Conservation (phyloP, 208 protist genomes). For the Trypanosoma scelopori region DNA sequence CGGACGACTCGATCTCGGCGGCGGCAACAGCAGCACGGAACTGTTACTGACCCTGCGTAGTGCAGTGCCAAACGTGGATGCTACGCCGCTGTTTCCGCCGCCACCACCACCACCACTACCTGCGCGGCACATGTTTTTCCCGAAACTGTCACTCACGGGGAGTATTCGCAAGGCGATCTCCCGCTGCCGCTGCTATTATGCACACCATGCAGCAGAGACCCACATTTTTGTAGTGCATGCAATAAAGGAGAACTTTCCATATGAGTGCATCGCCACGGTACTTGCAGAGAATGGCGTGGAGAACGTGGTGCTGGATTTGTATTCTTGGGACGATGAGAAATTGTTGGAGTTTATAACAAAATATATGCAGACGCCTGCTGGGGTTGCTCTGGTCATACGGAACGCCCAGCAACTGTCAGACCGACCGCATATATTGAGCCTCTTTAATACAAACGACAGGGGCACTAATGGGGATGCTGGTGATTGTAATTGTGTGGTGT, state of each 20-base stretch:
- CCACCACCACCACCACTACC: conserved; percentile 20
- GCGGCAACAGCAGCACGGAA: conserved; percentile 22
- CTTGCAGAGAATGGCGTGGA: conserved; percentile 43
- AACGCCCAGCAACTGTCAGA: conserved; percentile 54
- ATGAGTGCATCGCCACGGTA: conserved; percentile 48
- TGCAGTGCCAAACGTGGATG: conserved; percentile 21
- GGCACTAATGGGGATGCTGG: not conserved
- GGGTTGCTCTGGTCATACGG: conserved; percentile 50
- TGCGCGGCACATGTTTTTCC: conserved; percentile 1
- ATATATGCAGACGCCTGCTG: conserved; percentile 30
- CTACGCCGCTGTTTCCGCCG: conserved; percentile 55
- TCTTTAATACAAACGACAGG: conserved; percentile 34
- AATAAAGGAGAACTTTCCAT: conserved; percentile 59
- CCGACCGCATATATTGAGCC: conserved; percentile 42
- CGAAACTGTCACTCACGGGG: conserved; percentile 18
- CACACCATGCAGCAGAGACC: not conserved
- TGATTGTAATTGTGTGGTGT: conserved; percentile 31
- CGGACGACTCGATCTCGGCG: conserved; percentile 13
- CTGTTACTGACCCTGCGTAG: conserved; percentile 40
- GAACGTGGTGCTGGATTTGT: conserved; percentile 35
- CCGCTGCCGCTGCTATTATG: too few species aligned
- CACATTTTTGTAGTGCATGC: conserved; percentile 66
- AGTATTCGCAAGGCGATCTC: conserved; percentile 16
- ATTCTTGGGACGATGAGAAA: conserved; percentile 41
- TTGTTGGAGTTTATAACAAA: conserved; percentile 33